Evolutionary conservation across 768 basidiomycete species (phyloP), one percentile per base, ranked within the genome.

Genomic region (Macrolepiota fuliginosa): DNA sequence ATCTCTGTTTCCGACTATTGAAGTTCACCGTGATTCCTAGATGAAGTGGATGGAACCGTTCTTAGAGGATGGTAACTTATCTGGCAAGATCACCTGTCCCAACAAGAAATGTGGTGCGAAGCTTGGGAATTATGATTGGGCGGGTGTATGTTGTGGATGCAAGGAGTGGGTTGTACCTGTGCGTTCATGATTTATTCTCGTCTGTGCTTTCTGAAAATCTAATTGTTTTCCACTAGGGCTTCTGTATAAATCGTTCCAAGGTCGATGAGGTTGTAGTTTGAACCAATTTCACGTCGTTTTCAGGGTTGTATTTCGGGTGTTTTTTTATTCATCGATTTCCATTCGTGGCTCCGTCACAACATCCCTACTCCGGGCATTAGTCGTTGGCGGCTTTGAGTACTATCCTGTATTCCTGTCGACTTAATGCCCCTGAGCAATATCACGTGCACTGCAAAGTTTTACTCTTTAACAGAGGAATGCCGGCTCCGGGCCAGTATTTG

Each of bases 51-150:
- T 99, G 96, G 88, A 94, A 54, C 81, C 87, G 4, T 83, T 90
- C 66, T 76, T 98, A 9, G 80, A 85, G 37, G 73, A 77, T n/a
- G 96, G 94, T 0, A 81, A 87, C 47, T 76, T 96, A 39, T 83
- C 88, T 0, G 97, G 97, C 17, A 97, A 95, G 80, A 91, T 99
- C 66, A 62, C 83, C 0, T 99, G 97, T 67, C 97, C 97, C 3
- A 96, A 96, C 73, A 82, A 87, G 68, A 94, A 92, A 69, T 99
- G 97, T 68, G 82, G 83, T 2, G 87, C 85, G 25, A 99, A 99
- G 76, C 80, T 99, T 17, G 97, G 97, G 2, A 97, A 92, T 71
- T 98, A 88, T 67, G 95, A 97, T 71, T 99, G 97, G 97, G 94
- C 95, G 4, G 96, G 96, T 0, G 87, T 92, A 29, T 85, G 88